phyloP scores from a whole-genome alignment of 495 filamentous ascomycete genomes.

The Pseudevernia furfuracea region DNA sequence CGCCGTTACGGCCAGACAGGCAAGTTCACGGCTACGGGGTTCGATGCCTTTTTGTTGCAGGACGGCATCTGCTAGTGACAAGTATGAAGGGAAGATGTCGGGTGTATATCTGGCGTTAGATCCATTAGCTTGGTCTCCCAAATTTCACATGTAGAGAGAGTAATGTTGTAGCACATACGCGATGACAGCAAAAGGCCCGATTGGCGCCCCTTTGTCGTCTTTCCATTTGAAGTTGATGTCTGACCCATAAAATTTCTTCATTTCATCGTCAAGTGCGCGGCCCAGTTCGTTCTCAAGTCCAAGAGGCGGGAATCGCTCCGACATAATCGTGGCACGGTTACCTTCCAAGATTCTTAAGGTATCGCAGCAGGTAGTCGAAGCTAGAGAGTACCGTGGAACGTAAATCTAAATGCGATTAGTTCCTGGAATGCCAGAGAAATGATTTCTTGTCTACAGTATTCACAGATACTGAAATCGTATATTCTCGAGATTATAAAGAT shows the following conservation, averaged over 20 bases:
- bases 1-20: constrained; percentile 6
- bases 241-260: not conserved
- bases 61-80: constrained; percentile 5
- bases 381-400: no score
- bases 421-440: no score
- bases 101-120: constrained; percentile 9
- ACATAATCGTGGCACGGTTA: constrained; percentile 5
- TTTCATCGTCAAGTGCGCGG: constrained; percentile 2
- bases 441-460: no score
- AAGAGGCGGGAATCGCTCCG: constrained; percentile 4
- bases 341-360: no score
- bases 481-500: no score
- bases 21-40: constrained; percentile 10
- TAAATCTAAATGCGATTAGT: no score
- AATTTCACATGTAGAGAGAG: no score
- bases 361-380: no score
- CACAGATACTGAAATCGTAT: no score
- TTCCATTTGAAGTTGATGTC: constrained; percentile 11
- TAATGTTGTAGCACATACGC: constrained; percentile 4
- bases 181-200: constrained; percentile 16
- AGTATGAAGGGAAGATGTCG: constrained; percentile 3
- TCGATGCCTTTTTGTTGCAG: not conserved
- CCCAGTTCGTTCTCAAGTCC: not conserved
- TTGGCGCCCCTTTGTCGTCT: constrained; percentile 13
- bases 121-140: not conserved